Base-by-base conservation (phyloP, 257 asterid species). In the Scutellaria galericulata region DNA sequence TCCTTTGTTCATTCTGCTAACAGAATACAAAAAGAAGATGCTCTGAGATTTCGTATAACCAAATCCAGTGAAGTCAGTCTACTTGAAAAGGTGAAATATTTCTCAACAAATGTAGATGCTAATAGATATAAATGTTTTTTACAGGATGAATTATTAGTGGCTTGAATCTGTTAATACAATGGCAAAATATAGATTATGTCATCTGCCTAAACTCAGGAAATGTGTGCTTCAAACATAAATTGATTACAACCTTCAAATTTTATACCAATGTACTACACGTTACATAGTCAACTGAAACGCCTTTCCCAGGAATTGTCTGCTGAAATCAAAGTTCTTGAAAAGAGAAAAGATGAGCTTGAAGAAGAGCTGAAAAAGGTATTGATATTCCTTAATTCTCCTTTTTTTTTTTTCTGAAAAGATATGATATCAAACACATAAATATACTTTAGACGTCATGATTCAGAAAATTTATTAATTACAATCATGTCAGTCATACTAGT, bases 1-100 rank as follows among this genome's bases (percentile, higher is more conserved):
- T 72, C 48, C 9, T 70, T 53, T 56, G 37, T 73, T 75, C 37
- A 31, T 78, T 81, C 67, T 81, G 71, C 59, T 70, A 68, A 72
- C 85, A 91, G 97, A 83, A 13, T 62, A 65, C 99, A 94, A 76
- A 91, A 85, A 77, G 95, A 89, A 80, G 97, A 89, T 77, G 97
- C 97, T 78, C 91, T 88, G 73, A 81, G 80, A 68, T 89, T 85
- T 73, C 96, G 96, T 10, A 66, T 81, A 37, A 24, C 86, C 77
- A 94, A 91, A 83, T 78, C 89, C 64, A 75, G 81, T 60, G 97
- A 94, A 78, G 86, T 92, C 69, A 56, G 77, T 76, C 85, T 76
- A 62, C 81, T 83, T 64, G 96, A 94, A 82, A 84, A 83, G 96
- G 99, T 94, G 82, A 73, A 62, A 56, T 78, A 52, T 69, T 48